These are phyloP conservation scores for Alternaria sp. DNA, from an alignment of 2,329 filamentous ascomycete species.

Conservation along the genomic window DNA sequence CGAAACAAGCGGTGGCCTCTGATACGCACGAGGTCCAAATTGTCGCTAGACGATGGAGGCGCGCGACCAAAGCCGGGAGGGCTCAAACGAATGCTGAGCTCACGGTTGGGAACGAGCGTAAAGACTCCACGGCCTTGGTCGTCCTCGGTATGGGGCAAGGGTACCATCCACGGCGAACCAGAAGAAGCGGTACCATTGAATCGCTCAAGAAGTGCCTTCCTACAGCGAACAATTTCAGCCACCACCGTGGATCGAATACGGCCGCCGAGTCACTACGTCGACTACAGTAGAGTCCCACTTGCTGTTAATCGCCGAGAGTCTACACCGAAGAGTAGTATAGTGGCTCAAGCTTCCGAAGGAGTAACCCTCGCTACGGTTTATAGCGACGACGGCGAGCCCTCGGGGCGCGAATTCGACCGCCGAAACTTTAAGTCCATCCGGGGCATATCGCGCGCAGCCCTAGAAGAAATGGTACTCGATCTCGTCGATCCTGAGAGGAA, in stretches of 20 bases:
- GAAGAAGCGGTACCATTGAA: neutral
- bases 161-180: neutral
- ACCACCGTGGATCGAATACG: neutral
- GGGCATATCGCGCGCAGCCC: neutral
- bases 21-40: neutral
- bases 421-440: constrained; percentile 1
- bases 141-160: neutral
- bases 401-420: neutral
- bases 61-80: neutral
- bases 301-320: neutral
- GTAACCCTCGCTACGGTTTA: neutral
- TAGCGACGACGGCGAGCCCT: neutral
- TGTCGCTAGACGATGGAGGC: too few relatives aligned
- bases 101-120: neutral
- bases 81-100: neutral
- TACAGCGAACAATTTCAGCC: neutral
- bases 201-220: neutral
- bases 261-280: neutral
- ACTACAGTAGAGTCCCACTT: neutral
- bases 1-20: neutral
- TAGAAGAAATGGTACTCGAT: neutral
- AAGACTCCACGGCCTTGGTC: neutral
- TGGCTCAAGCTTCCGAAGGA: neutral
- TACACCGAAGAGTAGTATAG: neutral
- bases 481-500: neutral